Evolutionary conservation across 345 rosid species (phyloP), one percentile per base, ranked within the genome.

Genomic region (Gossypium thurberi): DNA sequence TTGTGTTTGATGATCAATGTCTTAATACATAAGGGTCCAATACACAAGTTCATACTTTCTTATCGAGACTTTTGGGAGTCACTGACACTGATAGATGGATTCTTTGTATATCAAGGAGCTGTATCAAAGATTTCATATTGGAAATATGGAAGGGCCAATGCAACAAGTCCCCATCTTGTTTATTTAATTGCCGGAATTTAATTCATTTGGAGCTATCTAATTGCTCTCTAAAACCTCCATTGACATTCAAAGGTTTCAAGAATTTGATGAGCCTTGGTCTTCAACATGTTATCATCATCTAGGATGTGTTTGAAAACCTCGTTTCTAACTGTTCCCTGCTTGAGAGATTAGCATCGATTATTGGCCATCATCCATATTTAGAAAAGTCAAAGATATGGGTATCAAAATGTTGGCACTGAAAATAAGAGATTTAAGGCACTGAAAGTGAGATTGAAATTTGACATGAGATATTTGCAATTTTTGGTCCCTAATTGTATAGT

Each of bases 91-190:
- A 89, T 73, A 76, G 91, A 61, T 89, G 91, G 91, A 87, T 84
- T 77, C 90, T 89, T 74, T 78, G 74, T 78, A 61, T 89, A 17
- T 87, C 90, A 18, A 86, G 91, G 77, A 76, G 80, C 67, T 76
- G 81, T 50, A 69, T 82, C 79, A 84, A 83, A 62, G 94, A 87
- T 76, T 87, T 89, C 62, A 69, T 89, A 73, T 86, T 86, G 72
- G 94, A 87, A 79, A 86, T 84, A 72, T 89, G 94, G 91, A 87
- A 85, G 69, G 94, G 91, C 65, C 85, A 82, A 62, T 82, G 87
- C 3, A 84, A 89, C 80, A 87, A 83, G 83, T 70, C 83, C 46
- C 94, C 89, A 64, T 87, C 88, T 62, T 70, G 84, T 78, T 76
- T 89, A 50, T 89, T 84, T 79, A 74, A 68, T 69, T 84, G 73